Evolutionary conservation across 805 yeast genomes (phyloP).

Genomic region (Teunomyces cretensis): DNA sequence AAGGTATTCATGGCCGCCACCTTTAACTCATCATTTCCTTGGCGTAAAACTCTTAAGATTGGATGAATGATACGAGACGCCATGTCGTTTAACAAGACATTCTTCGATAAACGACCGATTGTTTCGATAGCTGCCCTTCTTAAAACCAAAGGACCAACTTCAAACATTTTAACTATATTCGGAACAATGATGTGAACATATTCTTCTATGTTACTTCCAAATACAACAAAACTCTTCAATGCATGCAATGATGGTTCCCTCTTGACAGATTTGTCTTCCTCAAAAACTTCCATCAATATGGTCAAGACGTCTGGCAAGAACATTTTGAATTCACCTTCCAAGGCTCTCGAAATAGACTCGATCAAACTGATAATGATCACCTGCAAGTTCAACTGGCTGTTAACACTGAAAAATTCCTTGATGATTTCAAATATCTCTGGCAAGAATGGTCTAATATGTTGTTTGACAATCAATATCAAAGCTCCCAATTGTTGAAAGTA

Average conservation of each 20-base stretch:
- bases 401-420: slow-evolving; percentile 62
- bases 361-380: slow-evolving; percentile 75
- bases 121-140: slow-evolving; percentile 77
- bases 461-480: slow-evolving; percentile 77
- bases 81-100: slow-evolving; percentile 77
- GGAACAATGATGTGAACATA: slow-evolving; percentile 87
- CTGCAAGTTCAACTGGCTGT: slow-evolving; percentile 57
- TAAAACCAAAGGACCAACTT: slow-evolving; percentile 60
- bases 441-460: slow-evolving; percentile 83
- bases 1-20: slow-evolving; percentile 74
- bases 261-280: slow-evolving; percentile 63
- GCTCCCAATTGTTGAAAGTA: slow-evolving; percentile 87
- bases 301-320: slow-evolving; percentile 78
- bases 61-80: slow-evolving; percentile 90
- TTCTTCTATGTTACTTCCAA: slow-evolving; percentile 87
- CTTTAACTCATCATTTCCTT: slow-evolving; percentile 58
- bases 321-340: slow-evolving; percentile 90
- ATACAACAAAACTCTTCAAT: slow-evolving; percentile 76
- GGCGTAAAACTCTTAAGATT: slow-evolving; percentile 61
- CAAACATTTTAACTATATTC: slow-evolving; percentile 76
- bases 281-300: slow-evolving; percentile 71
- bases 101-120: slow-evolving; percentile 75
- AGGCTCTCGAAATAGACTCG: slow-evolving; percentile 79
- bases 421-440: slow-evolving; percentile 72
- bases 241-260: slow-evolving; percentile 68